Base-by-base conservation (phyloP, 164 flowering plant species). In the Vitis riparia region DNA sequence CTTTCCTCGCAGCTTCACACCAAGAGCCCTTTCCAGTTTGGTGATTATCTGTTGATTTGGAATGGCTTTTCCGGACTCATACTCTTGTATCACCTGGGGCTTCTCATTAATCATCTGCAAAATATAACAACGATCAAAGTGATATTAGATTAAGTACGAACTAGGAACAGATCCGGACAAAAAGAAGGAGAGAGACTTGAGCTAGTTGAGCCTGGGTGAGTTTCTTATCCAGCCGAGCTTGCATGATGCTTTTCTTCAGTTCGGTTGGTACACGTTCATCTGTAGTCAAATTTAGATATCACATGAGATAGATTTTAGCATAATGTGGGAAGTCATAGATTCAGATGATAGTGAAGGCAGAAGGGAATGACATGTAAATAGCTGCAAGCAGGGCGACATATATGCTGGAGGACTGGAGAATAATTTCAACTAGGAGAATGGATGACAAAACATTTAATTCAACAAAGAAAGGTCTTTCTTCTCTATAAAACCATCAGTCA, bases 51-150 rank as follows among this genome's bases (percentile, higher is more conserved):
- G 98, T 73, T 95, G 99, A 63, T 95, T 93, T n/a, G 99, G 99
- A 15, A 95, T 95, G 37, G 99, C 99, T 75, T 95, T 95, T n/a
- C 99, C 99, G 55, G 97, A 89, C 76, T 95, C 99, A 68, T 93
- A 95, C 83, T 95, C 99, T 73, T 95, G 98, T 53, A 95, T 89
- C 1, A 95, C 61, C 65, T 95, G 97, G 9, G 98, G 98, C 84
- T 95, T 95, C 88, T 95, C 99, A 76, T 95, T 95, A 70, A 95
- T 93, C 78, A 90, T 1, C 99, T 95, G 85, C 80, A 80, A 16
- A 63, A 17, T 37, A 37, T 37, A 37, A 3, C 44, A 37, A 32
- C 7, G 5, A 37, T 37, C 6, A 37, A 37, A 37, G 44, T 37
- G 7, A 37, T 3, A 37, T 37, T 37, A 37, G 44, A 37, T 37